Evolutionary conservation across 306 rosid genomes (phyloP).

Genomic region (Biancaea sappan): DNA sequence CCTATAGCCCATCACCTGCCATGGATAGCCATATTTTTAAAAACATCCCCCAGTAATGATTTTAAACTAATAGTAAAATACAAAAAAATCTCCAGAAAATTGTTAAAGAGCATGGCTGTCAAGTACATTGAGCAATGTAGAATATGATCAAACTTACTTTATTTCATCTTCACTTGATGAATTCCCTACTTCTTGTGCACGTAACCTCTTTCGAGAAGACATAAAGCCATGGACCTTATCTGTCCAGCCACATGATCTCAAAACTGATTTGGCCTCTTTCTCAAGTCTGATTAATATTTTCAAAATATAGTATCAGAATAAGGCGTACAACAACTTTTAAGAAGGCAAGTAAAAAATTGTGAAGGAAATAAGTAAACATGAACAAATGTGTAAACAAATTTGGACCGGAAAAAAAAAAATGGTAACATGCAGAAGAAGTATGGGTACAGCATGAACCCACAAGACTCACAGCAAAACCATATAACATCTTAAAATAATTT

Average conservation of each 20-base stretch:
- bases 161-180: slow-evolving; percentile 46
- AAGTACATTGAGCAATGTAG: slow-evolving; percentile 10
- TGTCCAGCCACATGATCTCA: slow-evolving; percentile 81
- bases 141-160: slow-evolving; percentile 49
- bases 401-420: slow-evolving; percentile 4
- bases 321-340: slow-evolving; percentile 15
- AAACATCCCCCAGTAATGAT: neutral
- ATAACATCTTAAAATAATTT: slow-evolving; percentile 1
- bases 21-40: slow-evolving; percentile 18
- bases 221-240: slow-evolving; percentile 63
- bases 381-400: slow-evolving; percentile 4
- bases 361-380: slow-evolving; percentile 15
- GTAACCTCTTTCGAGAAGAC: slow-evolving; percentile 65
- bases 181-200: slow-evolving; percentile 50
- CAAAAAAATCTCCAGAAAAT: neutral
- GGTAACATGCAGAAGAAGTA: slow-evolving; percentile 4
- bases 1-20: slow-evolving; percentile 11
- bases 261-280: slow-evolving; percentile 63
- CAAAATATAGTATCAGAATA: slow-evolving; percentile 27
- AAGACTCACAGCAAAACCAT: neutral
- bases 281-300: slow-evolving; percentile 54
- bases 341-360: slow-evolving; percentile 18
- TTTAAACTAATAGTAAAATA: slow-evolving; percentile 11
- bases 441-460: slow-evolving; percentile 16
- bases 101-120: slow-evolving; percentile 5